Percentiles rank a stretch among this genome's conserved stretches.
Evolutionary conservation across 768 basidiomycete genomes (phyloP).

Genomic region (Calocera cornea): DNA sequence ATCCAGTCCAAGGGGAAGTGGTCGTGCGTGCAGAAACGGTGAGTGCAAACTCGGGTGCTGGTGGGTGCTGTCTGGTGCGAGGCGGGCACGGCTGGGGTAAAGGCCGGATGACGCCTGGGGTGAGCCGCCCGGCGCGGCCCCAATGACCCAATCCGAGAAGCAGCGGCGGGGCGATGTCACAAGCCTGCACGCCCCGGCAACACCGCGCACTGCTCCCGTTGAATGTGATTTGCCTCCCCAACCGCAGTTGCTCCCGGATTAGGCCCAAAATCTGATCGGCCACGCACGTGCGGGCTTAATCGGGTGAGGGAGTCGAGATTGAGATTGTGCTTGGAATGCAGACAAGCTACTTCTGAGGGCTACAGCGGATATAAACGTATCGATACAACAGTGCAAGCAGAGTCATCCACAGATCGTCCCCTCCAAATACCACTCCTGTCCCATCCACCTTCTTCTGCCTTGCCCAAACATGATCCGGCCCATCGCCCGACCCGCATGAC

Average conservation of each 20-base stretch:
- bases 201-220: not conserved
- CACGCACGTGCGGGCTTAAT: not conserved
- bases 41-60: not conserved
- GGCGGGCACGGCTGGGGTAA: too few species aligned
- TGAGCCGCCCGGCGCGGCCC: not conserved
- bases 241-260: not conserved
- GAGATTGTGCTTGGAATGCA: not conserved
- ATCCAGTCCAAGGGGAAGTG: too few species aligned
- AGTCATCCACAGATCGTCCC: not conserved
- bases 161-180: not conserved
- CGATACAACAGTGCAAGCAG: not conserved
- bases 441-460: not conserved
- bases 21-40: not conserved
- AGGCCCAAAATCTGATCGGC: not conserved
- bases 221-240: not conserved
- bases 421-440: not conserved
- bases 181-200: not conserved
- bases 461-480: not conserved
- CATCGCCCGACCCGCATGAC: not conserved
- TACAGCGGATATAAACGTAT: not conserved
- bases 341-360: not conserved
- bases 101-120: not conserved
- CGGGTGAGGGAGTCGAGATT: not conserved
- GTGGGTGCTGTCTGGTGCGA: not conserved
- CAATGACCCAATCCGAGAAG: not conserved